Evolutionary conservation across 1,139 yeast species (phyloP).

Genomic region (Saccharomycopsis hybrid): DNA sequence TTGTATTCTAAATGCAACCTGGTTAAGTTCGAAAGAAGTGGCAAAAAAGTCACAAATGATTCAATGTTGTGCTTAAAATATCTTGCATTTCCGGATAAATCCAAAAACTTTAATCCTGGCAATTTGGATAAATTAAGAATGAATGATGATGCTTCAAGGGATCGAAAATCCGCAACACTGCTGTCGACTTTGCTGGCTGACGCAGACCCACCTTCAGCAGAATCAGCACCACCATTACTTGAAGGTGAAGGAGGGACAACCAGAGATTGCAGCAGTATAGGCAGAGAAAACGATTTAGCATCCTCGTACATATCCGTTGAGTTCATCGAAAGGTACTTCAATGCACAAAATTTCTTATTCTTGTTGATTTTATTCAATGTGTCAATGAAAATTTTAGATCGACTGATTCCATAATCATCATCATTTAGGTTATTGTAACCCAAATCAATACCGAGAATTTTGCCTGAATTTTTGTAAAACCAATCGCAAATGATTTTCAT

Average conservation of each 20-base stretch:
- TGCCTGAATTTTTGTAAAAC: conserved; percentile 13
- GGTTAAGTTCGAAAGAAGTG: conserved; percentile 49
- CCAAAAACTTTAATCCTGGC: conserved; percentile 56
- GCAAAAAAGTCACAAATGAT: conserved; percentile 44
- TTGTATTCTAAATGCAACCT: conserved; percentile 61
- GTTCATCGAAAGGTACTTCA: conserved; percentile 45
- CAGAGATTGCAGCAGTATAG: no score
- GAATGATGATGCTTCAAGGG: conserved; percentile 19
- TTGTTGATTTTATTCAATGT: conserved; percentile 25
- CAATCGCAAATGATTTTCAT: conserved; percentile 13
- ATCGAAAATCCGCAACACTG: not conserved
- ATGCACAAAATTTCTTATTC: conserved; percentile 26
- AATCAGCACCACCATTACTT: no score
- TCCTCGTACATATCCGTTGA: conserved; percentile 28
- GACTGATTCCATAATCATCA: conserved; percentile 2
- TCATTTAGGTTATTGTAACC: conserved; percentile 60
- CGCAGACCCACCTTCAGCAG: not conserved
- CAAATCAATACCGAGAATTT: conserved; percentile 51
- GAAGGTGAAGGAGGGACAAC: no score
- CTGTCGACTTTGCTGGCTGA: not conserved
- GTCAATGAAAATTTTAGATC: conserved; percentile 8
- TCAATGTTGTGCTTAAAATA: conserved; percentile 39
- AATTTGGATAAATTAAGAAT: conserved; percentile 35
- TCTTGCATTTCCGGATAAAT: conserved; percentile 57
- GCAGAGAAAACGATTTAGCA: not conserved